Evolutionary conservation across 345 rosid genomes (phyloP), one percentile per base, ranked within the genome.

Genomic region (Xanthoceras sorbifolium): DNA sequence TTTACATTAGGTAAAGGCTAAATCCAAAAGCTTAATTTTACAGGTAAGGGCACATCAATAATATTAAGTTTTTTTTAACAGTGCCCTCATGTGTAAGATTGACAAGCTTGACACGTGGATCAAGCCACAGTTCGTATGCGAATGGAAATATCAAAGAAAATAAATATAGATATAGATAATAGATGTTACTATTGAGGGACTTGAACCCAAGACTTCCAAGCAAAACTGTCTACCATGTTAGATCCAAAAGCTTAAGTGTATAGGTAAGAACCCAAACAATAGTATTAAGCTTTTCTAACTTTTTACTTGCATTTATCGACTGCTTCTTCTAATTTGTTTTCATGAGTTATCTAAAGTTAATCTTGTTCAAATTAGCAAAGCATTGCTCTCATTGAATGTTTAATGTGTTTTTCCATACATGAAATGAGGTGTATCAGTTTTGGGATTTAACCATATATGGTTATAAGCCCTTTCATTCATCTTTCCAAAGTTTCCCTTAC

Each of bases 371-470:
- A 7, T 25, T 23, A 22, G 26, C 29, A 8, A n/a, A 6, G n/a
- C 2, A 26, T 40, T 10, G 42, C 8, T 28, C 46, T 1, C 25
- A 25, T 3, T 3, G 6, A 20, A 73, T 18, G 46, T 74, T 28
- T 57, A 74, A 63, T 29, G 23, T 31, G 57, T n/a, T 23, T 73
- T 72, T 23, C 9, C 38, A 17, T 55, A 22, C 54, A 65, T 68
- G 34, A 46, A 68, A 25, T 1, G 31, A 23, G 28, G 42, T 4
- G 44, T 28, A 26, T 31, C 14, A n/a, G n/a, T 74, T 74, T 64
- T 55, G 62, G 22, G 25, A 20, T 31, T 46, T 74, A 11, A 28
- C 61, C 26, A 22, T 22, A 2, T 22, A n/a, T 17, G 61, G 28
- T 48, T 6, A 17, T 54, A 55, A 55, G 28, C 61, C 28, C 61